phyloP scores from a whole-genome alignment of 768 basidiomycete species.

The Pulveroboletus frians region DNA sequence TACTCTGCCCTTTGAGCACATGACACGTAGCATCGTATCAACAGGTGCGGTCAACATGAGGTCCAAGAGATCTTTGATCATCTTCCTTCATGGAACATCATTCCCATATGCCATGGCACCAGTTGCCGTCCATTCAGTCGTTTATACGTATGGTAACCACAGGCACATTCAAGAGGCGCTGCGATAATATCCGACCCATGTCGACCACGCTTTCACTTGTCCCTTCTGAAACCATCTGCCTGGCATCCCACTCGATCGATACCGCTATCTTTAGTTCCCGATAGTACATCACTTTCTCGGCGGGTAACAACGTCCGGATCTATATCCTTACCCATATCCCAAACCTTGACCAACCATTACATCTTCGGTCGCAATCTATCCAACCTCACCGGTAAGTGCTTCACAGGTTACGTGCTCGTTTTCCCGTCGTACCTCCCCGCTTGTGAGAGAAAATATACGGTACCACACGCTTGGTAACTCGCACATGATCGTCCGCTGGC shows the following conservation, averaged over 20 bases:
- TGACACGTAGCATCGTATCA: conserved; percentile 28
- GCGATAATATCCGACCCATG: conserved; percentile 31
- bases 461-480: background rate
- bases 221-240: conserved; percentile 15
- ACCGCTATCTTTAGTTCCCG: conserved; percentile 19
- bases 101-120: conserved; percentile 21
- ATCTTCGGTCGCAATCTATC: conserved; percentile 13
- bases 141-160: conserved; percentile 23
- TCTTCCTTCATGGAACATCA: conserved; percentile 15
- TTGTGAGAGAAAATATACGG: background rate
- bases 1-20: conserved; percentile 20
- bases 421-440: conserved; percentile 12
- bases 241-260: conserved; percentile 20
- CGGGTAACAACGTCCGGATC: background rate
- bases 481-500: background rate
- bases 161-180: conserved; percentile 22
- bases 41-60: conserved; percentile 31
- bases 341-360: conserved; percentile 9
- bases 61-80: conserved; percentile 27
- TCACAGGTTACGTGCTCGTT: conserved; percentile 20
- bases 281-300: conserved; percentile 13
- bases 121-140: conserved; percentile 28
- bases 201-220: conserved; percentile 19
- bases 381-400: conserved; percentile 4
- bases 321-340: conserved; percentile 3